These are phyloP conservation scores for Botrytis fabae DNA, from an alignment of 2,329 filamentous ascomycete genomes.

Conservation along the genomic window DNA sequence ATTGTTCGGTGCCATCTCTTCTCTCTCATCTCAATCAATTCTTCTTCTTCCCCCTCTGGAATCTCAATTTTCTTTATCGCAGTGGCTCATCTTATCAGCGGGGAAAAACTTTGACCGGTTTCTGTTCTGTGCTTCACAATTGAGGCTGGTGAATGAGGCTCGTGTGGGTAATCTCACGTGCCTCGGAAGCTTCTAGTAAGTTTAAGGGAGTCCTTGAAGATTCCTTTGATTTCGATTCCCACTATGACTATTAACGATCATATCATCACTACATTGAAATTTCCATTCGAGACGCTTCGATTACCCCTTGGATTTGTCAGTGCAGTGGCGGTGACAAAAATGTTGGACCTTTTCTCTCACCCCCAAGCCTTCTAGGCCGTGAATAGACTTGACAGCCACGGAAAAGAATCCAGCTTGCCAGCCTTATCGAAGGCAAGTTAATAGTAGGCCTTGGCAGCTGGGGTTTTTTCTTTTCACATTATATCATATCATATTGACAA, in stretches of 20 bases:
- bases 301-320: not conserved
- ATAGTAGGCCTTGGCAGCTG: not conserved
- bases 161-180: not conserved
- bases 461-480: not conserved
- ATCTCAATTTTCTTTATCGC: not conserved
- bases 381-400: not conserved
- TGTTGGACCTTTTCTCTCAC: not conserved
- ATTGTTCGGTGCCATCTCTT: not conserved
- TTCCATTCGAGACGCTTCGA: slow-evolving; percentile 2
- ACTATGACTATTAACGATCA: not conserved
- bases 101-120: not conserved
- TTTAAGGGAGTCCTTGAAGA: not conserved
- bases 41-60: not conserved
- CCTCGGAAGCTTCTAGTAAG: slow-evolving; percentile 5
- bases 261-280: too few species aligned
- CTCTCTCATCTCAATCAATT: not conserved
- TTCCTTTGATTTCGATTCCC: not conserved
- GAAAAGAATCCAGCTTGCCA: not conserved
- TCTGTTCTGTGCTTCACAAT: not conserved
- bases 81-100: slow-evolving; percentile 12
- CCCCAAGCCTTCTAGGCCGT: not conserved
- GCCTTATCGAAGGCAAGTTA: not conserved
- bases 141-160: not conserved
- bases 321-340: not conserved
- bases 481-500: not conserved